Percentiles rank a stretch among this genome's conserved stretches.
Evolutionary conservation across 306 rosid species (phyloP).

Genomic region (Cucumis sativus): DNA sequence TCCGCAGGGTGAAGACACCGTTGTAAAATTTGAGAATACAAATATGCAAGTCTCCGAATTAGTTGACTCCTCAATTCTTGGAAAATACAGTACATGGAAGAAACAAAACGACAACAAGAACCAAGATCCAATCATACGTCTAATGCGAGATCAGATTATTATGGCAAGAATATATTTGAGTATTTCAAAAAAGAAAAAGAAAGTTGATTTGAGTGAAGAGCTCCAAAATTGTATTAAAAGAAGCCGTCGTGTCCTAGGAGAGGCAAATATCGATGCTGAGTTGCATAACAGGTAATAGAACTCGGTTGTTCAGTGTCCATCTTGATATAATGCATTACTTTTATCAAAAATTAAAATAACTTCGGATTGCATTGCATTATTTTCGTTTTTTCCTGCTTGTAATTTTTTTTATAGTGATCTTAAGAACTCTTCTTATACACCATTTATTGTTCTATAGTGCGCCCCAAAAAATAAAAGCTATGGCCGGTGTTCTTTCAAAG

Average conservation of each 20-base stretch:
- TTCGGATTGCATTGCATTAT: neutral
- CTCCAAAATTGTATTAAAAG: conserved; percentile 47
- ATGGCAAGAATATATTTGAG: conserved; percentile 89
- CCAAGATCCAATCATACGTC: conserved; percentile 57
- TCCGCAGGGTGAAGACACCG: conserved; percentile 37
- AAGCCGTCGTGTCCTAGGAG: conserved; percentile 66
- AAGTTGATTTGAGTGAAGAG: conserved; percentile 36
- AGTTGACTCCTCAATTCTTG: conserved; percentile 64
- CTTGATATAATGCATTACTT: neutral
- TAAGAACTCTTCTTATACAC: neutral
- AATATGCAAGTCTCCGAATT: conserved; percentile 72
- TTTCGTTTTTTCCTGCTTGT: conserved; percentile 12
- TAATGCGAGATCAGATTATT: conserved; percentile 84
- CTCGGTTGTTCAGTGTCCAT: neutral
- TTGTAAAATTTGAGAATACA: conserved; percentile 55
- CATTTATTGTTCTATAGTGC: conserved; percentile 39
- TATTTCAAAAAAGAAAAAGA: conserved; percentile 59
- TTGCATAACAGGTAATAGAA: conserved; percentile 50
- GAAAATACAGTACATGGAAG: conserved; percentile 93
- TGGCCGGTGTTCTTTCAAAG: conserved; percentile 71
- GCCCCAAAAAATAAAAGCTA: conserved; percentile 45
- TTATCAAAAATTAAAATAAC: neutral
- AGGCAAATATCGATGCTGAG: conserved; percentile 53
- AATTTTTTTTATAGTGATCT: neutral
- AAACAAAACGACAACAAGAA: conserved; percentile 69